Conservation (phyloP, 768 basidiomycete genomes). For the Hirschioporus abietinus region DNA sequence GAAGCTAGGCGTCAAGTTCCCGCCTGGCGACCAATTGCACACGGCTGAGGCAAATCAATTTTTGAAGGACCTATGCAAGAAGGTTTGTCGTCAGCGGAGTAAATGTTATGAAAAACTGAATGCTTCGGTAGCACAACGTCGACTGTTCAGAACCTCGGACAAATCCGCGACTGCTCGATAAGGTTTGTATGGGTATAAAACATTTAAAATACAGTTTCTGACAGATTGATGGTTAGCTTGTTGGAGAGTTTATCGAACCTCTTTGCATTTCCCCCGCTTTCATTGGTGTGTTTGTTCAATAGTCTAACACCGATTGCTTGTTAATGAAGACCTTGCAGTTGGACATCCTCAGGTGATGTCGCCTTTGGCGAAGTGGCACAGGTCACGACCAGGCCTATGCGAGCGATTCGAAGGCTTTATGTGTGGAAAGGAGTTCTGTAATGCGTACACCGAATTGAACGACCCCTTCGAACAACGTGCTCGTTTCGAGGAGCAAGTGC, state of each 20-base stretch:
- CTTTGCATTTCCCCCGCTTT: constrained; percentile 95
- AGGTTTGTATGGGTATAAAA: constrained; percentile 39
- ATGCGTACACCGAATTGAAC: constrained; percentile 99
- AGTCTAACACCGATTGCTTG: not conserved
- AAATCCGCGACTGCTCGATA: constrained; percentile 91
- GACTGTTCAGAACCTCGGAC: constrained; percentile 96
- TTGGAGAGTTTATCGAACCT: constrained; percentile 96
- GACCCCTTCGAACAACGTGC: constrained; percentile 95
- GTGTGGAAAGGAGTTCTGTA: constrained; percentile 97
- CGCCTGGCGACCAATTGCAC: constrained; percentile 85
- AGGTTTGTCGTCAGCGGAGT: constrained; percentile 43
- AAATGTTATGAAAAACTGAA: constrained; percentile 4
- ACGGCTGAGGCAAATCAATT: constrained; percentile 86
- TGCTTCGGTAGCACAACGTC: constrained; percentile 69
- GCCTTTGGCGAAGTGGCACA: constrained; percentile 97
- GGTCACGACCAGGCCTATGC: constrained; percentile 93
- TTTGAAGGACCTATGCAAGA: constrained; percentile 74
- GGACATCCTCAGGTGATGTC: constrained; percentile 99
- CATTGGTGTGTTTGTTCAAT: constrained; percentile 53
- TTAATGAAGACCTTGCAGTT: constrained; percentile 38
- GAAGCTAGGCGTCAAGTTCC: constrained; percentile 89
- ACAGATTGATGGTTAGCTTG: constrained; percentile 51
- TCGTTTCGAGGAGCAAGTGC: constrained; percentile 91
- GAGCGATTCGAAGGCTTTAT: constrained; percentile 99
- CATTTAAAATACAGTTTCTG: not conserved